Percentiles rank a stretch among this genome's conserved stretches.
phyloP scores from a whole-genome alignment of 192 early-diverging fungal genomes.

The Coemansia sp. region DNA sequence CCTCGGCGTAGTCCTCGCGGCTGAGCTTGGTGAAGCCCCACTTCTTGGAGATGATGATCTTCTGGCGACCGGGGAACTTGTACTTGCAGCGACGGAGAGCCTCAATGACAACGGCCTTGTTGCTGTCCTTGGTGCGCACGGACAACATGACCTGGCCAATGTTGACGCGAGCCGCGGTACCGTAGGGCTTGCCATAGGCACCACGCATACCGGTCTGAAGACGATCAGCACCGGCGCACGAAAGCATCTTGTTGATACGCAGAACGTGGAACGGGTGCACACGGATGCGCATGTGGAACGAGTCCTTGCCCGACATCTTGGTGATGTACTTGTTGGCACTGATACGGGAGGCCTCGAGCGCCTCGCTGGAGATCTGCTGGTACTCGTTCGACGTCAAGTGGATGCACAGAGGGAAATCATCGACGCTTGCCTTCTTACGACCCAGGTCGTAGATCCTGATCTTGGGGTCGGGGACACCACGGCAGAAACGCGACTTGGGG shows the following conservation, averaged over 20 bases:
- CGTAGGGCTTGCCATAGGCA: constrained; percentile 96
- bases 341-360: constrained; percentile 97
- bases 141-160: constrained; percentile 98
- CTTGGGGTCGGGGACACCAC: constrained; percentile 99
- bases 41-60: constrained; percentile 99
- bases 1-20: constrained; percentile 84
- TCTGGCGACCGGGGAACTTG: constrained; percentile 99
- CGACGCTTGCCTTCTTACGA: constrained; percentile 96
- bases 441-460: constrained; percentile 97
- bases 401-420: constrained; percentile 96
- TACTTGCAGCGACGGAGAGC: constrained; percentile 93
- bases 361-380: constrained; percentile 98
- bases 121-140: constrained; percentile 91
- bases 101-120: constrained; percentile 92
- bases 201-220: constrained; percentile 99
- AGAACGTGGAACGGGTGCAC: constrained; percentile 99
- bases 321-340: constrained; percentile 98
- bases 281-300: constrained; percentile 98
- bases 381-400: constrained; percentile 97
- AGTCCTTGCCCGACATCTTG: constrained; percentile 96
- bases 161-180: constrained; percentile 93
- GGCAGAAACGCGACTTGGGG: constrained; percentile 97
- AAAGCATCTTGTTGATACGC: constrained; percentile 99
- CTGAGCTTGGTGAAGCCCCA: constrained; percentile 99
- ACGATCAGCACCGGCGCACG: constrained; percentile 98